Evolutionary conservation across 2,329 filamentous ascomycete genomes (phyloP).

Genomic region (Alternaria sp.): DNA sequence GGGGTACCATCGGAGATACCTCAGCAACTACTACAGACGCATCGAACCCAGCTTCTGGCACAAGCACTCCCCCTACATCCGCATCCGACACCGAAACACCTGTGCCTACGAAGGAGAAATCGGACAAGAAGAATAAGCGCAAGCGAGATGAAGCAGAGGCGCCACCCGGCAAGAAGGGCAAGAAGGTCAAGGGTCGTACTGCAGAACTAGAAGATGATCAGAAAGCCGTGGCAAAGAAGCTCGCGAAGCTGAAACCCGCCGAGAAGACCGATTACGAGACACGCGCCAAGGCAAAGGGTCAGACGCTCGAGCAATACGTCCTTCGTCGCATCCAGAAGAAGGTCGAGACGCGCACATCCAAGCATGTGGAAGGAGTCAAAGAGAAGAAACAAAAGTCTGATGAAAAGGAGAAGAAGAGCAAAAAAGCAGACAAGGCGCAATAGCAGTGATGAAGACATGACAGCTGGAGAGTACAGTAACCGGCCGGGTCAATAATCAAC

Average conservation of each 20-base stretch:
- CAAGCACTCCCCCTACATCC: constrained; percentile 42
- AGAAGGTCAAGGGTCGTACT: constrained; percentile 18
- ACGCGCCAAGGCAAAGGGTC: constrained; percentile 49
- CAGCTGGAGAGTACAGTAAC: not conserved
- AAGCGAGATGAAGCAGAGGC: constrained; percentile 31
- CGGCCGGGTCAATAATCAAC: too few relatives aligned
- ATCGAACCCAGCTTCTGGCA: constrained; percentile 25
- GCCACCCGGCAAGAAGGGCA: constrained; percentile 27
- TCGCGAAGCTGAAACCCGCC: constrained; percentile 36
- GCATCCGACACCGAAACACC: constrained; percentile 31
- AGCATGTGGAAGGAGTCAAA: not conserved
- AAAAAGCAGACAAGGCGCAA: constrained; percentile 10
- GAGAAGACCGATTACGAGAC: constrained; percentile 44
- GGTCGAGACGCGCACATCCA: constrained; percentile 21
- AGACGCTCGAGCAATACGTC: constrained; percentile 49
- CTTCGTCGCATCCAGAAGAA: constrained; percentile 48
- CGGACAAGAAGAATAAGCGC: constrained; percentile 36
- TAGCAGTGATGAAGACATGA: not conserved
- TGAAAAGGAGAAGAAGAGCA: not conserved
- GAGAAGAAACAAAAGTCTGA: constrained; percentile 1
- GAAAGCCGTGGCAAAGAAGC: constrained; percentile 29
- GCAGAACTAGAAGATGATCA: constrained; percentile 10
- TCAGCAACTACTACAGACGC: constrained; percentile 28
- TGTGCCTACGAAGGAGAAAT: constrained; percentile 12
- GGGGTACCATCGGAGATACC: constrained; percentile 69